Evolutionary conservation across 345 rosid species (phyloP).

Genomic region (Populus pruinosa): DNA sequence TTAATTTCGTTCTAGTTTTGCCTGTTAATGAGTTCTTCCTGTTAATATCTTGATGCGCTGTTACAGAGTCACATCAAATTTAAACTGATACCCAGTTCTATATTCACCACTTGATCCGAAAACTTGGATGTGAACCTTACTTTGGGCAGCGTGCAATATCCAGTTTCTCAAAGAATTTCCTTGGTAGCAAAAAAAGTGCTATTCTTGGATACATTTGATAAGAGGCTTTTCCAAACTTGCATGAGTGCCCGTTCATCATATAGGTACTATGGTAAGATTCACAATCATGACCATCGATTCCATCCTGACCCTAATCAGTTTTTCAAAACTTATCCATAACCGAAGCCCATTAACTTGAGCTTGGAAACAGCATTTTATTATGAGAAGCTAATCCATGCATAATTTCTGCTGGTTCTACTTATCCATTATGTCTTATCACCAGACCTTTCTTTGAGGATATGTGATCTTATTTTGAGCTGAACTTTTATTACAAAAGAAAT

Average conservation of each 20-base stretch:
- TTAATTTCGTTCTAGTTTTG: neutral
- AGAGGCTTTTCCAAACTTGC: conserved; percentile 53
- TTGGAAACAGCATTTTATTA: neutral
- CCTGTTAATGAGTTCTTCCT: conserved; percentile 1
- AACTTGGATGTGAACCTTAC: conserved; percentile 64
- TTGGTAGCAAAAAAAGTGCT: conserved; percentile 61
- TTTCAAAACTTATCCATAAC: neutral
- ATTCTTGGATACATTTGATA: conserved; percentile 78
- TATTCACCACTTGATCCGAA: conserved; percentile 79
- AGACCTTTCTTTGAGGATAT: neutral
- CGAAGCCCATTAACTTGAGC: neutral
- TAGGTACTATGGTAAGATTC: conserved; percentile 33
- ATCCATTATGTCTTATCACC: neutral
- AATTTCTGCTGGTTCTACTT: neutral
- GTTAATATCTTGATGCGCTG: conserved; percentile 25
- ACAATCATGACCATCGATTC: neutral
- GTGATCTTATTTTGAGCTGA: neutral
- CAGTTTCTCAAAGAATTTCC: conserved; percentile 64
- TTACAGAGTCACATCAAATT: conserved; percentile 32
- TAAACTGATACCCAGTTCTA: conserved; percentile 43
- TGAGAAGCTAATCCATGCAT: neutral
- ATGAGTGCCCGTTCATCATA: conserved; percentile 62
- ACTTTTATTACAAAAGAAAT: neutral
- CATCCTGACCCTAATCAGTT: neutral
- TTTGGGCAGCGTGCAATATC: conserved; percentile 65